These are phyloP conservation scores for Senecio squalidus DNA, from an alignment of 140 eudicot species.

Conservation along the genomic window DNA sequence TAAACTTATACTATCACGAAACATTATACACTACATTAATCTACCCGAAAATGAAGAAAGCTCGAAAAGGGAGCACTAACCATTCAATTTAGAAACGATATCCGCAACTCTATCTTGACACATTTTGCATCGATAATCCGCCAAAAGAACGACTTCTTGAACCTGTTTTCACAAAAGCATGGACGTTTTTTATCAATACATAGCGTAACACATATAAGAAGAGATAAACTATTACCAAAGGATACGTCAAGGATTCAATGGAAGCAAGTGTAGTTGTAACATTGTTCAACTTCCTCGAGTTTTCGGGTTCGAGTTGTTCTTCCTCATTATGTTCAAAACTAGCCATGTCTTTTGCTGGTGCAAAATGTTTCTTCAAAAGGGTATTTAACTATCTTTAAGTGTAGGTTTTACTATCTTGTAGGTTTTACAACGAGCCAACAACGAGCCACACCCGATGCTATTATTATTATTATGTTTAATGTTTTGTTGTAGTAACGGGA, in stretches of 20 bases:
- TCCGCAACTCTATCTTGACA: slow-evolving; percentile 72
- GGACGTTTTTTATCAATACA: too few relatives aligned
- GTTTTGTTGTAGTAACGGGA: slow-evolving; percentile 19
- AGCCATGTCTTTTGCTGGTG: slow-evolving; percentile 16
- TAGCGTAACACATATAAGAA: too few relatives aligned
- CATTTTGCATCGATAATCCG: slow-evolving; percentile 55
- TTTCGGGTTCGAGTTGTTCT: slow-evolving; percentile 6
- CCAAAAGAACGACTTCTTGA: slow-evolving; percentile 74
- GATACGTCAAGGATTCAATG: slow-evolving; percentile 61
- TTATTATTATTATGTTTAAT: too few relatives aligned
- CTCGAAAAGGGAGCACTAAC: slow-evolving; percentile 29
- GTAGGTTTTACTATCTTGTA: too few relatives aligned
- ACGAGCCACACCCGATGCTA: too few relatives aligned
- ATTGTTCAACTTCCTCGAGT: slow-evolving; percentile 21
- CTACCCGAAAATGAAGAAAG: not conserved
- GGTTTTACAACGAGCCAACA: too few relatives aligned
- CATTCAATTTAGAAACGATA: slow-evolving; percentile 56
- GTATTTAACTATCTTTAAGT: slow-evolving; percentile 14
- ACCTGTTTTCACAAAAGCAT: too few relatives aligned
- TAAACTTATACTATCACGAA: not conserved
- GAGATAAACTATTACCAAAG: slow-evolving; percentile 53
- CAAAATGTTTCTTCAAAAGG: too few relatives aligned
- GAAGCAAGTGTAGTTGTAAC: slow-evolving; percentile 56
- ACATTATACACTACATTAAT: not conserved
- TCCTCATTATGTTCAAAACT: slow-evolving; percentile 17